phyloP scores from a whole-genome alignment of 1,139 yeast genomes.

The Taphrina confusa region DNA sequence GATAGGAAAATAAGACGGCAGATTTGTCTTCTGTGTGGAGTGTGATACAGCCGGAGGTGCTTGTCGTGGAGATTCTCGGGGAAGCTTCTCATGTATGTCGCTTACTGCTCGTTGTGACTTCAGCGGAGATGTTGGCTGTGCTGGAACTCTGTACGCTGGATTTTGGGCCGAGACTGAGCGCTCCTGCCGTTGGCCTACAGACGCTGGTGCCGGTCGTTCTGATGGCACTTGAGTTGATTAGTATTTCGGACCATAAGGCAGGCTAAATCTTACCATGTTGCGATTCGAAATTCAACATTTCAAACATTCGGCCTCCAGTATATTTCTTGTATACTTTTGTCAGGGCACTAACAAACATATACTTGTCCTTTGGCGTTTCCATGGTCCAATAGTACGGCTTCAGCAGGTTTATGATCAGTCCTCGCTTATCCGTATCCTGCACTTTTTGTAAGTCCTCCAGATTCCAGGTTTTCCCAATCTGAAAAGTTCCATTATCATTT shows the following conservation, averaged over 20 bases:
- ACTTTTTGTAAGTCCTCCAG: conserved; percentile 67
- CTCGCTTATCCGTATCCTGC: conserved; percentile 49
- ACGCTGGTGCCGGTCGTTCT: background rate
- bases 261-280: background rate
- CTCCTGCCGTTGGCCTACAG: conserved; percentile 1
- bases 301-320: conserved; percentile 68
- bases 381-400: conserved; percentile 88
- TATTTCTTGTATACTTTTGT: conserved; percentile 66
- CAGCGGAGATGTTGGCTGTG: background rate
- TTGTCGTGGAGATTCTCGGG: conserved; percentile 4
- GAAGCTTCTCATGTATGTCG: background rate
- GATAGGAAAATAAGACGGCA: background rate
- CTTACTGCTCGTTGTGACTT: conserved; percentile 9
- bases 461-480: conserved; percentile 93
- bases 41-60: background rate
- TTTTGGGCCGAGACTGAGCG: conserved; percentile 13
- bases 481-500: conserved; percentile 70
- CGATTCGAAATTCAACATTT: conserved; percentile 49
- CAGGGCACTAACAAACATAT: conserved; percentile 63
- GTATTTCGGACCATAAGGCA: background rate
- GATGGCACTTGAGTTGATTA: background rate
- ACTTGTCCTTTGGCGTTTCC: conserved; percentile 65
- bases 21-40: background rate
- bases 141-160: background rate
- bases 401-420: conserved; percentile 62